phyloP scores from a whole-genome alignment of 176 grass and related monocot genomes.

The Oryza australiensis region DNA sequence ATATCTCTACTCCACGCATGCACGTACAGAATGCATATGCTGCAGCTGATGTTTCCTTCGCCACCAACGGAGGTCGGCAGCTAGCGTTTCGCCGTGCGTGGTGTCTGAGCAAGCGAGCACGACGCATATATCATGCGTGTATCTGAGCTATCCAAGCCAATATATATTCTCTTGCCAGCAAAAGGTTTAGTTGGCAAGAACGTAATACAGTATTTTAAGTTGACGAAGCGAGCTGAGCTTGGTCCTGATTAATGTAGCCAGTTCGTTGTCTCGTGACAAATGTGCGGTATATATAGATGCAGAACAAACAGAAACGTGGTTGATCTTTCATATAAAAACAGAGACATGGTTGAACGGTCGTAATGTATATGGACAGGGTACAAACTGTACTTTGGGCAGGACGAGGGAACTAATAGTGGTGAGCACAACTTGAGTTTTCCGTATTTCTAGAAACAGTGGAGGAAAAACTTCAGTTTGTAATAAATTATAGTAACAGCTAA shows the following conservation, averaged over 20 bases:
- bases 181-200: background rate
- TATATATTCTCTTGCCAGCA: background rate
- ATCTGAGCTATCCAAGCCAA: background rate
- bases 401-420: background rate
- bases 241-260: background rate
- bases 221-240: background rate
- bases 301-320: background rate
- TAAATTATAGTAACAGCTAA: too few relatives aligned
- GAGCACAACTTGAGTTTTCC: background rate
- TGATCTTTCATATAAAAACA: background rate
- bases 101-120: conserved; percentile 32
- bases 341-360: background rate
- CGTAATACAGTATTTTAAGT: conserved; percentile 15
- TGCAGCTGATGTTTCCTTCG: background rate
- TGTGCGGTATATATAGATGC: background rate
- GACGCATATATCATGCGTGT: background rate
- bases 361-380: background rate
- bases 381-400: background rate
- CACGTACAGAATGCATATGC: background rate
- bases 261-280: background rate
- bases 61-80: background rate
- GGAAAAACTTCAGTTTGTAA: background rate
- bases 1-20: background rate
- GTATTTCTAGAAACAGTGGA: background rate
- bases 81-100: background rate